Conservation (phyloP, 352 stramenopile genomes). For the Phytopythium montanum region DNA sequence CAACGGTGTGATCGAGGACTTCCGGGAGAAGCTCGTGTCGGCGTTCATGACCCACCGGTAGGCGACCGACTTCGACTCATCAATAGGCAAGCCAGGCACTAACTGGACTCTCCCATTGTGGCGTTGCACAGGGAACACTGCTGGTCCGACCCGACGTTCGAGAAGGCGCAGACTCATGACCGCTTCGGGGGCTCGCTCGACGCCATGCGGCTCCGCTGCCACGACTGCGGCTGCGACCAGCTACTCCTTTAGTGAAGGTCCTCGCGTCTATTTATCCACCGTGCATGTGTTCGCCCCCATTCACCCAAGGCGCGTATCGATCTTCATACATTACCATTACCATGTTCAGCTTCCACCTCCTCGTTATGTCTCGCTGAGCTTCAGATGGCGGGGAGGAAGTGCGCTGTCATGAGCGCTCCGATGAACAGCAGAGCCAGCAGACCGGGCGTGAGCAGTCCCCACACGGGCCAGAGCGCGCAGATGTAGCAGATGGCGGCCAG, state of each 20-base stretch:
- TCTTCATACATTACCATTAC: slow-evolving; percentile 10
- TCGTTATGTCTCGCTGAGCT: slow-evolving; percentile 1
- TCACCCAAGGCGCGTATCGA: background rate
- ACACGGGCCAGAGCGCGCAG: slow-evolving; percentile 89
- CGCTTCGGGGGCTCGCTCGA: slow-evolving; percentile 17
- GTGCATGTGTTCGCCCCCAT: background rate
- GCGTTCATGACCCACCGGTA: slow-evolving; percentile 62
- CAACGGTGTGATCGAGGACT: slow-evolving; percentile 51
- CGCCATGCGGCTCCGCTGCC: slow-evolving; percentile 36
- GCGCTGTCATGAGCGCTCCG: slow-evolving; percentile 89
- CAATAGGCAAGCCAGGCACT: background rate
- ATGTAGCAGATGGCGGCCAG: slow-evolving; percentile 75
- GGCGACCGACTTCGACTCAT: slow-evolving; percentile 5
- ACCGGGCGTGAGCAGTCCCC: slow-evolving; percentile 88
- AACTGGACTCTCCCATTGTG: background rate
- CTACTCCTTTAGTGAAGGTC: slow-evolving; percentile 9
- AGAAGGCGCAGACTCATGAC: slow-evolving; percentile 23
- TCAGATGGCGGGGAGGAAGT: slow-evolving; percentile 92
- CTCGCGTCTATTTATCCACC: slow-evolving; percentile 19
- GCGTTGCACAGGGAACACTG: slow-evolving; percentile 36
- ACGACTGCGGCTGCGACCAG: slow-evolving; percentile 29
- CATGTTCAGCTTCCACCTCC: background rate
- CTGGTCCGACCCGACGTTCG: slow-evolving; percentile 43
- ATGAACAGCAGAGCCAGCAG: slow-evolving; percentile 89
- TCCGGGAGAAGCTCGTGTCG: slow-evolving; percentile 50